A percentile compares a stretch with the other conserved stretches of the same genome.
These are phyloP conservation scores for Coniochaeta sp. DNA, from an alignment of 2,329 filamentous ascomycete genomes.

Conservation along the genomic window DNA sequence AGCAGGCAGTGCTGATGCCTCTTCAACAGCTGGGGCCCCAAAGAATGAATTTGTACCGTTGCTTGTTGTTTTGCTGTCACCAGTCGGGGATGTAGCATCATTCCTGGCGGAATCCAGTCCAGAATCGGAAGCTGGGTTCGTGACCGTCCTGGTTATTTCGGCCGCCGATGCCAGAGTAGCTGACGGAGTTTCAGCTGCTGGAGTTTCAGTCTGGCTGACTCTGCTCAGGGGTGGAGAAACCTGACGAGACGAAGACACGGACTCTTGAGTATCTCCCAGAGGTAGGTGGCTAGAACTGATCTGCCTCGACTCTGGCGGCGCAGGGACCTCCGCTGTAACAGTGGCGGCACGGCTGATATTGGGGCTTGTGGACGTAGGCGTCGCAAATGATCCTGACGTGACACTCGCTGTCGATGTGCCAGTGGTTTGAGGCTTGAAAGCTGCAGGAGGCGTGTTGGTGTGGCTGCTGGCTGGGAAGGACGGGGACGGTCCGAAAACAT, in stretches of 20 bases:
- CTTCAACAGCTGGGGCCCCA: conserved; percentile 7
- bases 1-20: conserved; percentile 8
- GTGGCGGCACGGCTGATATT: conserved; percentile 56
- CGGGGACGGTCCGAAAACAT: conserved; percentile 71
- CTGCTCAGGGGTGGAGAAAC: conserved; percentile 66
- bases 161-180: conserved; percentile 22
- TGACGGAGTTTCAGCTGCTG: conserved; percentile 18
- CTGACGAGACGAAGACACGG: conserved; percentile 69
- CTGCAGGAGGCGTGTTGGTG: conserved; percentile 41
- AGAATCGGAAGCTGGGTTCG: conserved; percentile 21
- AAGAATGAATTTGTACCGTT: conserved; percentile 20
- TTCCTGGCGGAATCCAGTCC: conserved; percentile 11
- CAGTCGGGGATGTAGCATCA: conserved; percentile 7
- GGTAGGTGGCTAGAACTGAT: conserved; percentile 71
- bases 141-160: conserved; percentile 28
- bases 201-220: conserved; percentile 42
- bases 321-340: conserved; percentile 48
- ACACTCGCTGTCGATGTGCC: conserved; percentile 47
- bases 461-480: conserved; percentile 27
- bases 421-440: conserved; percentile 56
- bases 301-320: conserved; percentile 67
- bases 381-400: conserved; percentile 36
- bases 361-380: conserved; percentile 54
- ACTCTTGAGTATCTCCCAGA: conserved; percentile 56
- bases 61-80: conserved; percentile 11